These are phyloP conservation scores for Volvox reticuliferus DNA, from an alignment of 139 green algal genomes.

Conservation along the genomic window DNA sequence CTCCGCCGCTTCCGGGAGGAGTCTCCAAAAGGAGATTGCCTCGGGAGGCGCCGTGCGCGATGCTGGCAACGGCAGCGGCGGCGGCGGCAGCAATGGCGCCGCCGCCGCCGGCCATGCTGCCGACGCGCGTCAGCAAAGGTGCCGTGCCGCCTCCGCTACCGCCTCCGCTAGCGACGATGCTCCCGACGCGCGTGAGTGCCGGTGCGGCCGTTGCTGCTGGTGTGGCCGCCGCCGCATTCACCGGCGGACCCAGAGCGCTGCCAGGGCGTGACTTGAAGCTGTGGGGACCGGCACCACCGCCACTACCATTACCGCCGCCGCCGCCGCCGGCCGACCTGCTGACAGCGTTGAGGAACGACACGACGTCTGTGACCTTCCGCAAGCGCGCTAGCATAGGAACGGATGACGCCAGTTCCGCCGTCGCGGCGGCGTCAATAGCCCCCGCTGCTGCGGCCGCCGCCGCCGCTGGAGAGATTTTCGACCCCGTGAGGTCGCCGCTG, in stretches of 20 bases:
- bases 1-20: neutral
- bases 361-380: conserved; percentile 20
- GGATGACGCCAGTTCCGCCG: conserved; percentile 27
- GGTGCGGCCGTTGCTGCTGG: neutral
- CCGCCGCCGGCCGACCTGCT: neutral
- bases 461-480: neutral
- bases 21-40: neutral
- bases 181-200: neutral
- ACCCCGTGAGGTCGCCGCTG: neutral
- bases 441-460: neutral
- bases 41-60: neutral
- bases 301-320: neutral
- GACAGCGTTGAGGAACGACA: conserved; percentile 35
- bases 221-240: neutral
- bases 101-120: neutral
- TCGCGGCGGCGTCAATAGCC: neutral
- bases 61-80: neutral
- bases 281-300: neutral
- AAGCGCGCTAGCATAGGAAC: conserved; percentile 32
- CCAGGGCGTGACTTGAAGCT: conserved; percentile 2
- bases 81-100: neutral
- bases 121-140: neutral
- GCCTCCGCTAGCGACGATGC: neutral
- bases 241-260: conserved; percentile 7
- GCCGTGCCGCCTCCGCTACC: neutral